phyloP scores from a whole-genome alignment of 805 yeast species.

The Starmera dryadoides region DNA sequence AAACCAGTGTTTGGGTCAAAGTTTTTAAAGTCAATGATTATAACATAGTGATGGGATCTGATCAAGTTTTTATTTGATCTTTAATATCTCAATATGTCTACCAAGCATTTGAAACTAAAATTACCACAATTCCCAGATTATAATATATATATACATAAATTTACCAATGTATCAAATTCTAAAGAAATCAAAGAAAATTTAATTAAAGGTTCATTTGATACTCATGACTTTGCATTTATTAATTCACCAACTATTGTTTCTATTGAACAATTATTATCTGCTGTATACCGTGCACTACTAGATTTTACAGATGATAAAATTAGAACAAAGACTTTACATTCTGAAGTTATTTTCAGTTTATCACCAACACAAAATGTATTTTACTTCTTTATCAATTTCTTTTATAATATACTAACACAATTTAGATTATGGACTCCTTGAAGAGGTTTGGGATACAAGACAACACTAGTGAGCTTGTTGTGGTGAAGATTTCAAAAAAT shows the following conservation, averaged over 20 bases:
- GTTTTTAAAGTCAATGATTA: no score
- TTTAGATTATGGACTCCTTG: slow-evolving; percentile 55
- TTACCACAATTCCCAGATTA: slow-evolving; percentile 42
- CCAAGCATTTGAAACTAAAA: background rate
- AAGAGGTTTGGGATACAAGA: slow-evolving; percentile 63
- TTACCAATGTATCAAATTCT: slow-evolving; percentile 37
- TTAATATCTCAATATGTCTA: no score
- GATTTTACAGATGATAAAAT: slow-evolving; percentile 40
- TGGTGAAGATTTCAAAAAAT: slow-evolving; percentile 37
- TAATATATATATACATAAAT: slow-evolving; percentile 34
- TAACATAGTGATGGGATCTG: no score
- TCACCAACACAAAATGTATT: slow-evolving; percentile 62
- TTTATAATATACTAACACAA: slow-evolving; percentile 21
- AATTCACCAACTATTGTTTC: slow-evolving; percentile 53
- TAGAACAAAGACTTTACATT: slow-evolving; percentile 60
- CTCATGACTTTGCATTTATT: slow-evolving; percentile 49
- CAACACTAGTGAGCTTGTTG: slow-evolving; percentile 36
- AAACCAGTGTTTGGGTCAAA: no score
- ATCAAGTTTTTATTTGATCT: no score
- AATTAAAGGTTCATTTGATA: slow-evolving; percentile 32
- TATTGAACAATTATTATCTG: slow-evolving; percentile 52
- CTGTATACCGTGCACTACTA: slow-evolving; percentile 51
- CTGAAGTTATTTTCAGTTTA: slow-evolving; percentile 63
- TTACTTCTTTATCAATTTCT: slow-evolving; percentile 33
- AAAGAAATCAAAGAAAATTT: slow-evolving; percentile 36